Base-by-base conservation (phyloP, 352 stramenopile species). In the Phytopythium litorale region DNA sequence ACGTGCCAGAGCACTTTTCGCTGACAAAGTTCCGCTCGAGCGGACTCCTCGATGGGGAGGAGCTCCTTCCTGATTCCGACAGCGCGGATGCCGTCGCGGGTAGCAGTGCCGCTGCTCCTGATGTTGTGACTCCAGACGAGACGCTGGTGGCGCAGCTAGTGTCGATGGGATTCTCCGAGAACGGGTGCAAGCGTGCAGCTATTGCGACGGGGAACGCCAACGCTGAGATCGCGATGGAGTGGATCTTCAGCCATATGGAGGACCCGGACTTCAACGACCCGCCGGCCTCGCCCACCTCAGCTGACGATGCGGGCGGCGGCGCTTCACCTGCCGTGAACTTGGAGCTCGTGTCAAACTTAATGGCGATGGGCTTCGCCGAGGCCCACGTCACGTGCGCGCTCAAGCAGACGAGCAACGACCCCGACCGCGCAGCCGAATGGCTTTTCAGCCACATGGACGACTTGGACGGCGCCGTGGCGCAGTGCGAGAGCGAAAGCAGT, bases 81-180 rank as follows among this genome's bases (percentile, higher is more conserved):
- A 64, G 28, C 28, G 40, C 54, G 64, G 23, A 38, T 58, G 49
- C 18, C 8, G 28, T 46, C 33, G 28, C 19, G 6, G 35, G 21
- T 15, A 7, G 0, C 13, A 30, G 25, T 15, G 45, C 61, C 18
- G 53, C 51, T 19, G 25, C 61, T 1, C 3, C 51, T 19, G 53
- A 58, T 21, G 58, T 64, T 38, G 73, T 96, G 23, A 74, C 82
- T 7, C 87, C 91, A 19, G 94, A 99, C 62, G 92, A 98, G 64
- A 75, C 66, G 16, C 76, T 99, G 25, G 81, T 99, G 7, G 72
- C 71, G 28, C 96, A 99, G 71, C 75, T 99, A 4, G 96, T 99
- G 72, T 95, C 90, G 23, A 99, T 99, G 97, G 98, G 97, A 28
- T 99, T 99, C 65, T 92, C 84, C 0, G 94, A 98, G 72, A 99